Conservation (phyloP, 805 yeast genomes). For the Hanseniaspora osmophila region DNA sequence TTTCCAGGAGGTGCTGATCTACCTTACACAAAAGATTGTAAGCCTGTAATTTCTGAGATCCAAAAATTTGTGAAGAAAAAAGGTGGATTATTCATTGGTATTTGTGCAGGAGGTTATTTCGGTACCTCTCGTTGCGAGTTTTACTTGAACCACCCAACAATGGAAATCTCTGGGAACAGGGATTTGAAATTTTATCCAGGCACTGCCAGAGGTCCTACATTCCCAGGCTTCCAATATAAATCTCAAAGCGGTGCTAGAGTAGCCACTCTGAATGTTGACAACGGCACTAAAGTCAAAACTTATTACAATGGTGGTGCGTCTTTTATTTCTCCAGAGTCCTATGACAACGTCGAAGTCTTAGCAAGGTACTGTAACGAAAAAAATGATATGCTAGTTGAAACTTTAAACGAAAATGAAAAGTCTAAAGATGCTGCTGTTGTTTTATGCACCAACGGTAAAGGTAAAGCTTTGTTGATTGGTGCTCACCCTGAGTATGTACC, state of each 20-base stretch:
- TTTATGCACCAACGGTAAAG: conserved; percentile 43
- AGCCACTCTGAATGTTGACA: conserved; percentile 29
- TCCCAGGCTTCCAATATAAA: conserved; percentile 65
- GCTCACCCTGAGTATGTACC: conserved; percentile 83
- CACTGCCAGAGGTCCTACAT: conserved; percentile 66
- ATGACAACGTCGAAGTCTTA: conserved; percentile 49
- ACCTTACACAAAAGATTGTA: conserved; percentile 62
- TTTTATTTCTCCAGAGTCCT: conserved; percentile 60
- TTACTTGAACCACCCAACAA: conserved; percentile 50
- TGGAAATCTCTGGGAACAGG: conserved; percentile 79
- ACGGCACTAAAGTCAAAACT: conserved; percentile 13
- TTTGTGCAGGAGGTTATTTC: conserved; percentile 93
- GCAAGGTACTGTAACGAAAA: conserved; percentile 38
- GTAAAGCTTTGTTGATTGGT: conserved; percentile 66
- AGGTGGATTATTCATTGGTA: conserved; percentile 78
- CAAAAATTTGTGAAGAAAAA: conserved; percentile 50
- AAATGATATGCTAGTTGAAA: conserved; percentile 39
- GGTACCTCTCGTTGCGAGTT: conserved; percentile 67
- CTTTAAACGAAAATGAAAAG: conserved; percentile 18
- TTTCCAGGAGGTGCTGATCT: conserved; percentile 96
- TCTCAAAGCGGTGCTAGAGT: conserved; percentile 66
- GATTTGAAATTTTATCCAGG: conserved; percentile 80
- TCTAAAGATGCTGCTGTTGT: conserved; percentile 54
- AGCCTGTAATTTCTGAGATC: conserved; percentile 50
- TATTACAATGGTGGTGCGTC: conserved; percentile 88